Base-by-base conservation (phyloP, 1,284 basidiomycete species). In the Apiotrichum siamense region DNA sequence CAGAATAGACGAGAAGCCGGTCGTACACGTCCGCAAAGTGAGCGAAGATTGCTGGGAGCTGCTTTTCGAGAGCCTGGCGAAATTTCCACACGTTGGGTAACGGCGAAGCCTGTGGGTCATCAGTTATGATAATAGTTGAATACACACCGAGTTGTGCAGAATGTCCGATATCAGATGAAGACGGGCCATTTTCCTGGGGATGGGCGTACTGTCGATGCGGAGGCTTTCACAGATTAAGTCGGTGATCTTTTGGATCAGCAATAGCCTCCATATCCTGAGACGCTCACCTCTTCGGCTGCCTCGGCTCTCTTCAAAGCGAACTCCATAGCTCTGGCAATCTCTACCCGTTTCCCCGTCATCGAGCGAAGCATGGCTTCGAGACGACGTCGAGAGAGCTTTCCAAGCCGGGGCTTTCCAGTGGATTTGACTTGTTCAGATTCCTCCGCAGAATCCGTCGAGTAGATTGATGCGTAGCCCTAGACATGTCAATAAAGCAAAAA, bases 91-190 rank as follows among this genome's bases (percentile, higher is more conserved):
- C 77, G 48, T 77, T 77, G 1, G 75, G 74, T 13, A 77, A 55
- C 5, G 72, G 64, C 0, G 72, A 72, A 0, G 72, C 66, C 65
- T 68, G 41, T 10, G 1, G 33, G 12, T 9, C 20, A 49, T 42
- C 6, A 51, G 41, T 29, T 7, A 13, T 32, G 24, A 9, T 17
- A 31, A 3, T 11, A 25, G 4, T 7, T 21, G 9, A 20, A 1
- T 0, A 57, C 69, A 37, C 35, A 71, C 92, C 3, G 89, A 91
- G 70, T 98, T 99, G 76, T 97, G 92, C 25, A 99, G 79, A 57
- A 99, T 96, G 67, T 99, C 96, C 64, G 92, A 97, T 48, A 98
- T 88, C 41, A 97, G 81, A 74, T 97, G 86, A 24, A 99, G 81
- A 9, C 96, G 84, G 7, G 96, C 90, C 43, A 98, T 82, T 71